Evolutionary conservation across 163 green algal species (phyloP), one percentile per base, ranked within the genome.

Genomic region (Prototheca cutis): DNA sequence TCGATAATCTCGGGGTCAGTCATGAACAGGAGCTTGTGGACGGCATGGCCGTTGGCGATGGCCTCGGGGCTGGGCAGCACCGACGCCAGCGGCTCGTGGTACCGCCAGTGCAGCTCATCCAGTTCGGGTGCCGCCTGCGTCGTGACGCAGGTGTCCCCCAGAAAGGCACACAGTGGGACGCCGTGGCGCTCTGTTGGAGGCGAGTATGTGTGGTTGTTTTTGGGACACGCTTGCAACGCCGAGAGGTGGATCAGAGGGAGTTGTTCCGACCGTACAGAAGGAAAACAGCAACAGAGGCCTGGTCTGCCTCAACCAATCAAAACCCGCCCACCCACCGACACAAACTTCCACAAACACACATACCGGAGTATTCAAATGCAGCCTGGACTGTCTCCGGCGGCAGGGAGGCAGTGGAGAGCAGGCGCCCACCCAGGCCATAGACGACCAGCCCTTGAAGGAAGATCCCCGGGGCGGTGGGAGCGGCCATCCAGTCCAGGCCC

Each of bases 21-120:
- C 85, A 97, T 91, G 64, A 97, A 90, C 24, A 98, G 81, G 55
- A 98, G 68, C 78, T 98, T 98, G 57, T 83, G 77, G 56, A 90
- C 65, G n/a, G 72, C 70, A 15, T 73, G 78, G 8, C 71, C 65
- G 15, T 6, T 18, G 42, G 58, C n/a, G 56, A 69, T 48, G 25
- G 53, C 59, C 0, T 87, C 71, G 32, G 93, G 28, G 6, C 59
- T 72, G 13, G 53, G 40, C n/a, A 71, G 3, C 40, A 88, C 66
- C 36, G 55, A 8, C 1, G 85, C 72, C 25, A 90, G 72, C 2
- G 91, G 91, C 75, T 98, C 91, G 62, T 96, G 95, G 73, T 95
- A 98, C 17, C 65, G 55, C 15, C 66, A 34, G 61, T 88, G 83
- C 36, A 95, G 80, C 48, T 54, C 48, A 47, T 80, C 48, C 48